These are phyloP conservation scores for Lepidium africanum DNA, from an alignment of 345 rosid species.

Conservation along the genomic window DNA sequence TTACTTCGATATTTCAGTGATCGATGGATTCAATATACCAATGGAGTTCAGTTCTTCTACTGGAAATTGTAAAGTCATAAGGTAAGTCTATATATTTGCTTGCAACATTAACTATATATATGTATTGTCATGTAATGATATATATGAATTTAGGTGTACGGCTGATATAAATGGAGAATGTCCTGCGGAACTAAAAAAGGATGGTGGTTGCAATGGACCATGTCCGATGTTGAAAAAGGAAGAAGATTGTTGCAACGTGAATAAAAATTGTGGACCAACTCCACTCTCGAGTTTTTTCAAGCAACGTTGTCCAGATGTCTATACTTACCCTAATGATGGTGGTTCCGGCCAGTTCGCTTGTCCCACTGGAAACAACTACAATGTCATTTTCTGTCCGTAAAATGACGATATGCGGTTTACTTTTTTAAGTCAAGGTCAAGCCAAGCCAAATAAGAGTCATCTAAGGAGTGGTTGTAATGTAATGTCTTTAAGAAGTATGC, in stretches of 20 bases:
- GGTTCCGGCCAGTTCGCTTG: conserved; percentile 18
- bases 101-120: no score
- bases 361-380: conserved; percentile 8
- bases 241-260: conserved; percentile 34
- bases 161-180: conserved; percentile 28
- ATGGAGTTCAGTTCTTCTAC: conserved; percentile 31
- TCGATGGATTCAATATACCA: conserved; percentile 33
- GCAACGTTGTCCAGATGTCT: conserved; percentile 40
- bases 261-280: conserved; percentile 31
- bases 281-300: conserved; percentile 33
- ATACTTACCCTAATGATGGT: conserved; percentile 46
- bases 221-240: conserved; percentile 33
- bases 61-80: conserved; percentile 3
- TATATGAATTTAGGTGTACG: conserved; percentile 12
- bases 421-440: neutral
- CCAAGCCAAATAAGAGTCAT: neutral
- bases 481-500: neutral
- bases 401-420: no score
- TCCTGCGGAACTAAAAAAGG: conserved; percentile 29
- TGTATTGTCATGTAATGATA: neutral
- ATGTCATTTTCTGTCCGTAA: conserved; percentile 19
- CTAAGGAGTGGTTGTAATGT: no score
- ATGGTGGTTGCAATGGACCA: conserved; percentile 33
- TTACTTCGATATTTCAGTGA: conserved; percentile 34
- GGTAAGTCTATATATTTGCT: neutral